Percentiles rank a stretch among this genome's conserved stretches.
These are phyloP conservation scores for Nicotiana sylvestris DNA, from an alignment of 257 asterid genomes.

Conservation along the genomic window DNA sequence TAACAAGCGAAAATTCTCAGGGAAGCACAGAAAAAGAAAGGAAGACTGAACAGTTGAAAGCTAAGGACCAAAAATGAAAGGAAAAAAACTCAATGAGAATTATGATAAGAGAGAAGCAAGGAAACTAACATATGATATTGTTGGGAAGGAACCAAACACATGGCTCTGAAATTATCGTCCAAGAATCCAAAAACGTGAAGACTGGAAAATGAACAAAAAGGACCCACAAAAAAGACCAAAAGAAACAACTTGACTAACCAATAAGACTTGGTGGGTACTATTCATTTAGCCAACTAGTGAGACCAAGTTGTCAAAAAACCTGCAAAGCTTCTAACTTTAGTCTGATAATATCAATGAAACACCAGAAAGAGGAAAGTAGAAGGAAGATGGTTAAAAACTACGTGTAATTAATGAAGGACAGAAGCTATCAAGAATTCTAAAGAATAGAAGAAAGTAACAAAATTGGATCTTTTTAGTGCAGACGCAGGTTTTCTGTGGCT, in stretches of 20 bases:
- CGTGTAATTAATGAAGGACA: not conserved
- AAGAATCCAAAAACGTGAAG: constrained; percentile 12
- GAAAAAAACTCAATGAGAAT: not conserved
- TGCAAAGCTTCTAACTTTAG: not conserved
- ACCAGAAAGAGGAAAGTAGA: constrained; percentile 17
- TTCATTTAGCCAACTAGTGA: constrained; percentile 12
- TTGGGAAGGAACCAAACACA: not conserved
- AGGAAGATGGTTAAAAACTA: not conserved
- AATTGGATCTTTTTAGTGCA: not conserved
- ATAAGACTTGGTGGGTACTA: not conserved
- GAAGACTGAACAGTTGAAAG: not conserved
- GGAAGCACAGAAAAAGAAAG: not conserved
- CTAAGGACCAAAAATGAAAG: not conserved
- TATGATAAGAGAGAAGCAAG: not conserved
- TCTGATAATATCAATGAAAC: constrained; percentile 15
- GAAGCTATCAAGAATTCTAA: not conserved
- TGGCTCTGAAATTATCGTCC: constrained; percentile 10
- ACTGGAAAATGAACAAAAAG: not conserved
- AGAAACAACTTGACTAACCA: constrained; percentile 9
- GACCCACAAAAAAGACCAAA: not conserved
- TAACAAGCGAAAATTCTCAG: not conserved
- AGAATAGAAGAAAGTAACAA: not conserved
- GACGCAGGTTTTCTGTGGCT: constrained; percentile 8
- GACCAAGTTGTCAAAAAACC: not conserved
- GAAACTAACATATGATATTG: constrained; percentile 11